phyloP scores from a whole-genome alignment of 2,329 filamentous ascomycete genomes.

The Didymosphaeria variabile region DNA sequence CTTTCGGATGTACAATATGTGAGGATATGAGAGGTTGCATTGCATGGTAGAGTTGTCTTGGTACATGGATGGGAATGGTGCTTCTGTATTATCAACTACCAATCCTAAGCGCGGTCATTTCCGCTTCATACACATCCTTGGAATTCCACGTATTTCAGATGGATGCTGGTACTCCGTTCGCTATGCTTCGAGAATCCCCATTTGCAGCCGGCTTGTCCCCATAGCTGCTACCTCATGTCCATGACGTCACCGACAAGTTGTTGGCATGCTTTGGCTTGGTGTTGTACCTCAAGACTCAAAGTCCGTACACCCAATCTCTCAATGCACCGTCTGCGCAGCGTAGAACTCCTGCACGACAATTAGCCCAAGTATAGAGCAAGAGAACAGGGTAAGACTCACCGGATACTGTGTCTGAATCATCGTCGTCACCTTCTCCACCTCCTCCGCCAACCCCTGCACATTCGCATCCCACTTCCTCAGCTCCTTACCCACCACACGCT shows the following conservation, averaged over 20 bases:
- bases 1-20: constrained; percentile 10
- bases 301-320: constrained; percentile 8
- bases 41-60: not conserved
- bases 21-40: not conserved
- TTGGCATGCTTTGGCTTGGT: not conserved
- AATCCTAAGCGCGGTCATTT: not conserved
- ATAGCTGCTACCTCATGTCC: not conserved
- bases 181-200: not conserved
- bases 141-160: not conserved
- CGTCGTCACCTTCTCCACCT: constrained; percentile 86
- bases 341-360: constrained; percentile 50
- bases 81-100: constrained; percentile 9
- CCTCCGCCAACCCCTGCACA: constrained; percentile 84
- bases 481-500: constrained; percentile 69
- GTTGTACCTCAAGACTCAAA: not conserved
- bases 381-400: constrained; percentile 53
- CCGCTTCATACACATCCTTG: not conserved
- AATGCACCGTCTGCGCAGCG: constrained; percentile 52
- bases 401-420: constrained; percentile 84
- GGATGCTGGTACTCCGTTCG: not conserved
- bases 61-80: not conserved
- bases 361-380: not conserved
- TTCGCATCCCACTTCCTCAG: constrained; percentile 89
- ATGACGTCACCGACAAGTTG: not conserved
- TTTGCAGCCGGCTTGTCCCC: not conserved